Base-by-base conservation (phyloP, 2,329 filamentous ascomycete genomes). In the Aspergillus fumigatiaffinis region DNA sequence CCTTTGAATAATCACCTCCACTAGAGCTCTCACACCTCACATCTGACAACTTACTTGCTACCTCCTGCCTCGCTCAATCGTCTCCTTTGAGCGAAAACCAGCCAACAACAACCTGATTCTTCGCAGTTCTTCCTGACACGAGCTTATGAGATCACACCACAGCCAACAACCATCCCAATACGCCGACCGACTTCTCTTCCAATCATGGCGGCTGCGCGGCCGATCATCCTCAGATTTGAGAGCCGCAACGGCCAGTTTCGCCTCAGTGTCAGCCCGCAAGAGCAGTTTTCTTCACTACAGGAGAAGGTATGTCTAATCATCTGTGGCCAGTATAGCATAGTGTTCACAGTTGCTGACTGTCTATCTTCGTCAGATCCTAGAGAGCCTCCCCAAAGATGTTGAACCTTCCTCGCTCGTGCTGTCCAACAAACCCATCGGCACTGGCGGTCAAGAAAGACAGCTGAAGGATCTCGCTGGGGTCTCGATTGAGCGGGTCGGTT, bases 211-310 rank as follows among this genome's bases (percentile, higher is more conserved):
- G 66, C 74, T 25, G 65, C 74, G 50, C 65, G 70, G 71, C 77
- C 71, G 63, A 96, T 96, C 86, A 82, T 96, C 70, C 81, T 97
- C 56, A 86, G 92, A 74, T 90, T 96, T 66, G 88, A 92, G 68
- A 92, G 92, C 72, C 91, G 90, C 63, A 92, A 97, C 79, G 94
- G 94, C 79, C 94, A 94, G 82, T 88, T 92, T 76, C 89, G 94
- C 66, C 81, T 97, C 68, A 90, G 82, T 52, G 84, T 95, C 65
- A 87, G 92, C 66, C 84, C 87, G 52, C 82, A 83, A 46, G 87
- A 90, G 61, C 87, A 87, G 0, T 96, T 97, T 72, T 71, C 80
- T 21, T 77, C 82, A 8, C 76, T 87, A 28, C 72, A 83, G 14
- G 73, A 73, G 57, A 77, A 77, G 69, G 78, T 80, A 69, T 50